A percentile compares a stretch with the other conserved stretches of the same genome.
phyloP scores from a whole-genome alignment of 2,329 filamentous ascomycete species.

The Colletotrichum sp. region DNA sequence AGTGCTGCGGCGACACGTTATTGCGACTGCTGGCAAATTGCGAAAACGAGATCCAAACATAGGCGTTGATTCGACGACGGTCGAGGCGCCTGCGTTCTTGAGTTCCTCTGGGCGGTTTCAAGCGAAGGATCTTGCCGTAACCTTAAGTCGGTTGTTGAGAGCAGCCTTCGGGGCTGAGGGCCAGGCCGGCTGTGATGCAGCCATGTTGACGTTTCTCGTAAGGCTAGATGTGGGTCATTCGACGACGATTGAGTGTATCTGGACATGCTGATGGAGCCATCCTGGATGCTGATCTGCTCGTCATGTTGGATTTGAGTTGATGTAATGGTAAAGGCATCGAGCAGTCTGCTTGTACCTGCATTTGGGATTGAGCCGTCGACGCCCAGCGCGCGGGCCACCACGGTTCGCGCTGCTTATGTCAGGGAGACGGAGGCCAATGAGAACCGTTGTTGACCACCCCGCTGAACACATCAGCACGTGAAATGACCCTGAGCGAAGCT shows the following conservation, averaged over 20 bases:
- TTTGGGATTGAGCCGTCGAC: neutral
- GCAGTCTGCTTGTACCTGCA: neutral
- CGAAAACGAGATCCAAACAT: neutral
- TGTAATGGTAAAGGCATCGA: neutral
- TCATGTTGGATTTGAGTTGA: neutral
- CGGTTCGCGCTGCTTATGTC: slow-evolving; percentile 5
- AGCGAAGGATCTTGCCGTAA: neutral
- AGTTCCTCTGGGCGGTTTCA: slow-evolving; percentile 5
- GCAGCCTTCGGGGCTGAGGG: neutral
- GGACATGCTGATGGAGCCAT: neutral
- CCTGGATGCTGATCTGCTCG: neutral
- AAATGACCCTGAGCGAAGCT: slow-evolving; percentile 20
- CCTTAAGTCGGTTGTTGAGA: neutral
- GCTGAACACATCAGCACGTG: slow-evolving; percentile 19
- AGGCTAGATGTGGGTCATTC: neutral
- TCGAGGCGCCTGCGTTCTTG: slow-evolving; percentile 4
- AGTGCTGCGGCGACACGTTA: neutral
- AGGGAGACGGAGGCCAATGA: neutral
- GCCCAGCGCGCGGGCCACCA: neutral
- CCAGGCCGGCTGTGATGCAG: neutral
- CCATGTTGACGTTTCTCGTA: neutral
- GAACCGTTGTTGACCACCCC: neutral
- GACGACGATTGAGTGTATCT: neutral
- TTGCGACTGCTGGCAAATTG: neutral
- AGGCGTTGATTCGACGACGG: neutral